A percentile compares a stretch with the other conserved stretches of the same genome.
phyloP scores from a whole-genome alignment of 108 stramenopile genomes.

The Fragilariopsis cylindrus region DNA sequence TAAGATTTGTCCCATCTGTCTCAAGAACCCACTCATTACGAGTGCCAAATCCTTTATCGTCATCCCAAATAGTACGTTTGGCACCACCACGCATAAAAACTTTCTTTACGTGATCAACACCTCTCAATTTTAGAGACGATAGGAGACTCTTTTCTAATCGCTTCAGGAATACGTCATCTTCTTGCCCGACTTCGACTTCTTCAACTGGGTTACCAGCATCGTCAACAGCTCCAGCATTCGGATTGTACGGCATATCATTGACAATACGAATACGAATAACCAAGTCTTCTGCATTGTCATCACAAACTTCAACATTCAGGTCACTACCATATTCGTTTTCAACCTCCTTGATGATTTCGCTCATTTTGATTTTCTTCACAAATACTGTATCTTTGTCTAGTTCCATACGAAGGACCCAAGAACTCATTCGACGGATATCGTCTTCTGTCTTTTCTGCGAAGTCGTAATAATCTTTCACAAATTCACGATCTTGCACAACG shows the following conservation, averaged over 20 bases:
- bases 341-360: slow-evolving; percentile 82
- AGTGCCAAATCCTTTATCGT: slow-evolving; percentile 81
- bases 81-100: slow-evolving; percentile 93
- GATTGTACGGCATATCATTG: slow-evolving; percentile 75
- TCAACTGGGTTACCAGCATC: slow-evolving; percentile 74
- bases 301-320: slow-evolving; percentile 88
- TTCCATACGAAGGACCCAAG: slow-evolving; percentile 97
- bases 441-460: slow-evolving; percentile 84
- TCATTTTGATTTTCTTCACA: slow-evolving; percentile 91
- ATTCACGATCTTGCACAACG: slow-evolving; percentile 88
- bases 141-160: slow-evolving; percentile 93
- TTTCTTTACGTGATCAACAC: slow-evolving; percentile 93
- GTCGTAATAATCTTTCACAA: slow-evolving; percentile 92
- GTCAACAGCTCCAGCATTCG: slow-evolving; percentile 37
- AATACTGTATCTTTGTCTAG: slow-evolving; percentile 87
- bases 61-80: slow-evolving; percentile 85
- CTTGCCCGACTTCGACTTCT: slow-evolving; percentile 82
- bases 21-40: slow-evolving; percentile 94
- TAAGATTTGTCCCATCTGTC: slow-evolving; percentile 97
- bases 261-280: slow-evolving; percentile 91
- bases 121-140: slow-evolving; percentile 85
- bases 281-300: slow-evolving; percentile 91
- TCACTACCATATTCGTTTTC: slow-evolving; percentile 82
- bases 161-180: slow-evolving; percentile 94
- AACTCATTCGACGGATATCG: slow-evolving; percentile 84